Evolutionary conservation across 129 eudicot genomes (phyloP).

Genomic region (Solidago caesia): DNA sequence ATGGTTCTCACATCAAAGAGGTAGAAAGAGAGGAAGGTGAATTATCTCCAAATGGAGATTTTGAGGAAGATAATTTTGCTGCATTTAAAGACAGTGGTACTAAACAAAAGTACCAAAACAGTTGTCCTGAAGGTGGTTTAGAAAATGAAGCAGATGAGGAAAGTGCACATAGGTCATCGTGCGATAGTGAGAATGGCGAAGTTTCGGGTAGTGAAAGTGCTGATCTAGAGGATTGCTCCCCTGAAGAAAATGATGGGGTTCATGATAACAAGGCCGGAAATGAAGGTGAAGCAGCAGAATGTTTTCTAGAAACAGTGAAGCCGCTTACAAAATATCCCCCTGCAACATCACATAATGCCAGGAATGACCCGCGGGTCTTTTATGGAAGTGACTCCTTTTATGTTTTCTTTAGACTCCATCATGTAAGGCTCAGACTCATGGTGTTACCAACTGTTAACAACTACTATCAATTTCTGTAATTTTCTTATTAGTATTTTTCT

Average conservation of each 20-base stretch:
- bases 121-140: conserved; percentile 32
- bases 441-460: conserved; percentile 11
- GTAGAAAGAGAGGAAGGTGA: conserved; percentile 82
- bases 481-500: conserved; percentile 1
- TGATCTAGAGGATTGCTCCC: conserved; percentile 64
- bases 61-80: conserved; percentile 51
- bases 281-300: conserved; percentile 79
- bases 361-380: conserved; percentile 48
- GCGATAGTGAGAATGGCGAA: conserved; percentile 59
- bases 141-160: conserved; percentile 46
- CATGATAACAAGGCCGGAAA: conserved; percentile 69
- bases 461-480: neutral
- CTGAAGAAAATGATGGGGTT: conserved; percentile 53
- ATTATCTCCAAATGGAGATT: conserved; percentile 69
- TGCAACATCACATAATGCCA: conserved; percentile 30
- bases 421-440: conserved; percentile 45
- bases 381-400: conserved; percentile 87
- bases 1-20: conserved; percentile 31
- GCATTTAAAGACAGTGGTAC: conserved; percentile 34
- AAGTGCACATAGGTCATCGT: conserved; percentile 66
- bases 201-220: conserved; percentile 73
- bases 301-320: conserved; percentile 54
- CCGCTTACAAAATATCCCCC: conserved; percentile 58
- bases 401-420: conserved; percentile 90
- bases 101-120: conserved; percentile 22